Conservation (phyloP, 1,139 yeast genomes). For the Debaryomyces sp. region DNA sequence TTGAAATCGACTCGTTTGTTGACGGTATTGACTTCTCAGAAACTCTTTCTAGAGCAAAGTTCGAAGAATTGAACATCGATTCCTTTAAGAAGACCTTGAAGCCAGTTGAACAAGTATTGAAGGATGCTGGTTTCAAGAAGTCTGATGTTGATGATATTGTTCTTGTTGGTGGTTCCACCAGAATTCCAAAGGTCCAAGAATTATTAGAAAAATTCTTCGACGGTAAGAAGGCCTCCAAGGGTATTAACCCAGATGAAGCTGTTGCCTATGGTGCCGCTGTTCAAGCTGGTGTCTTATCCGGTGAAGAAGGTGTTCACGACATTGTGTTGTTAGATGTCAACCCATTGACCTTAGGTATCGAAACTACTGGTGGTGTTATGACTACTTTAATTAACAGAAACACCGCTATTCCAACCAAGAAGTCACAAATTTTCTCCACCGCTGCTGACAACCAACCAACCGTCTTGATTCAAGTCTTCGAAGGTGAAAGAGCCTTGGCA, state of each 20-base stretch:
- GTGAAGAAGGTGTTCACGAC: slow-evolving; percentile 58
- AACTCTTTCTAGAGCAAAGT: slow-evolving; percentile 91
- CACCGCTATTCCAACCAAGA: slow-evolving; percentile 52
- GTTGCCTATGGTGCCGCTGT: slow-evolving; percentile 60
- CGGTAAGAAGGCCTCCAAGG: slow-evolving; percentile 93
- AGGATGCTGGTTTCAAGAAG: slow-evolving; percentile 84
- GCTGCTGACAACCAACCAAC: slow-evolving; percentile 54
- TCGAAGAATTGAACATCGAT: slow-evolving; percentile 88
- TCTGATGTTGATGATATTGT: slow-evolving; percentile 89
- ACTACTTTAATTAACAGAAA: slow-evolving; percentile 51
- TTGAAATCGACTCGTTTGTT: slow-evolving; percentile 92
- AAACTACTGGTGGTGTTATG: slow-evolving; percentile 54
- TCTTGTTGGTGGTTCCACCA: slow-evolving; percentile 95
- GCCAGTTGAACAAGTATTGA: slow-evolving; percentile 91
- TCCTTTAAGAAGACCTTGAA: slow-evolving; percentile 86
- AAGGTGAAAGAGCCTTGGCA: slow-evolving; percentile 52
- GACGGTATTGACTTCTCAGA: slow-evolving; percentile 96
- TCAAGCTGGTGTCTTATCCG: slow-evolving; percentile 94
- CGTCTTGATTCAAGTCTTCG: slow-evolving; percentile 49
- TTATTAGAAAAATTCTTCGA: slow-evolving; percentile 83
- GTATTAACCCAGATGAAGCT: slow-evolving; percentile 89
- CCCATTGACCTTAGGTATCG: slow-evolving; percentile 53
- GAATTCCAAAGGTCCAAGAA: slow-evolving; percentile 97
- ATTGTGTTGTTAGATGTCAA: slow-evolving; percentile 52
- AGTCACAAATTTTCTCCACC: slow-evolving; percentile 50